Evolutionary conservation across 2,329 filamentous ascomycete genomes (phyloP), one percentile per base, ranked within the genome.

Genomic region (Fusarium temperatum): DNA sequence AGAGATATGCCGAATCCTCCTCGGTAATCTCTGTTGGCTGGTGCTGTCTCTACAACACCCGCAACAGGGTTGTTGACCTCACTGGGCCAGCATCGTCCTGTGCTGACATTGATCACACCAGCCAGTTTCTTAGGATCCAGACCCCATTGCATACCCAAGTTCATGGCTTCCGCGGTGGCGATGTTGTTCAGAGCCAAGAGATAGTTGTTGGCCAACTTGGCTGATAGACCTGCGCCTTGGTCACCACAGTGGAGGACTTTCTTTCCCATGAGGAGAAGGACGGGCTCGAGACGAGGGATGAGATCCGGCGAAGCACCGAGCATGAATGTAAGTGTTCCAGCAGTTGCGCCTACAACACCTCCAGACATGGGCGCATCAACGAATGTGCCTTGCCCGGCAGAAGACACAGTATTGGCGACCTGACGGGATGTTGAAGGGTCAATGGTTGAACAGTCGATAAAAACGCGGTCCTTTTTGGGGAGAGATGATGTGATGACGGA

Each of bases 301-400:
- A 93, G 81, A 8, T 88, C 84, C 2, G 85, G 80, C 0, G 90
- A 86, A 12, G 92, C 89, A 48, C 96, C 96, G 63, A 98, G 90
- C 96, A 99, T 98, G 82, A 99, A 99, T 0, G 95, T 98, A 66
- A 99, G 86, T 0, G 94, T 95, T 39, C 93, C 96, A 18, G 94
- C 94, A 11, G 90, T 87, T 17, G 96, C 96, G 48, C 96, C 96
- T 10, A 98, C 94, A 1, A 98, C 95, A 57, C 96, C 96, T 54
- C 96, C 96, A 0, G 96, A 98, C 92, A 99, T 98, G 50, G 96
- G 96, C 7, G 96, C 96, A 81, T 99, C 96, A 66, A 98, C 91
- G 79, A 98, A 98, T 59, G 87, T 88, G 60, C 94, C 94, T 80
- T 92, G 89, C 3, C 89, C 87, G 3, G 90, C 90, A 10, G 89